phyloP scores from a whole-genome alignment of 768 basidiomycete genomes.

The Infundibulicybe gibba region DNA sequence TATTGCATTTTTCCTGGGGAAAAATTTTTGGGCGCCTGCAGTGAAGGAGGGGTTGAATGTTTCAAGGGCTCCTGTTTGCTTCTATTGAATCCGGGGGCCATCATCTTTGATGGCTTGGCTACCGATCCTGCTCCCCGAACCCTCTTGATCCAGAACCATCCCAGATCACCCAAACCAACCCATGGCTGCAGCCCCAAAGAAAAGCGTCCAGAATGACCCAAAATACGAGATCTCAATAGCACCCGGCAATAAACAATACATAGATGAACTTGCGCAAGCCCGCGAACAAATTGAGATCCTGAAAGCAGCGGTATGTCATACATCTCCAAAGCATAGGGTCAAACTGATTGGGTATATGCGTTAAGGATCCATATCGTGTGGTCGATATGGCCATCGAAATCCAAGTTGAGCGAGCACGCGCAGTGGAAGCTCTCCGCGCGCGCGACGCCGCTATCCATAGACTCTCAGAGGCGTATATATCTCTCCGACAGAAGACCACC shows the following conservation, averaged over 20 bases:
- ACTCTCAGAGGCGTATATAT: constrained; percentile 55
- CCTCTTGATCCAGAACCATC: no score
- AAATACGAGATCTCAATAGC: neutral
- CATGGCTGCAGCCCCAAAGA: constrained; percentile 9
- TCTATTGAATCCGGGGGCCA: no score
- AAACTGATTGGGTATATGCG: neutral
- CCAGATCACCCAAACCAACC: no score
- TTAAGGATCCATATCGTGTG: constrained; percentile 41
- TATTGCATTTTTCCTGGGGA: no score
- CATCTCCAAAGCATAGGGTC: constrained; percentile 4
- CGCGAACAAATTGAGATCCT: constrained; percentile 11
- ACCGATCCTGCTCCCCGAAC: no score
- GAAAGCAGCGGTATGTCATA: constrained; percentile 14
- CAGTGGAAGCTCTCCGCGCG: constrained; percentile 55
- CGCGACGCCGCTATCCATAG: constrained; percentile 60
- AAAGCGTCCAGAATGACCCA: neutral
- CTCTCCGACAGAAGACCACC: constrained; percentile 57
- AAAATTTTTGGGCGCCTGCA: no score
- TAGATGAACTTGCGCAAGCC: constrained; percentile 6
- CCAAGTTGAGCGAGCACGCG: constrained; percentile 47
- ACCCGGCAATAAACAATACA: neutral
- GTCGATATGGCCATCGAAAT: constrained; percentile 55
- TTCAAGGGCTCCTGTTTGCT: no score
- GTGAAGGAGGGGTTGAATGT: no score
- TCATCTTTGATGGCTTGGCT: no score